phyloP scores from a whole-genome alignment of 768 basidiomycete genomes.

The Xerocomus brunneocitrinus region DNA sequence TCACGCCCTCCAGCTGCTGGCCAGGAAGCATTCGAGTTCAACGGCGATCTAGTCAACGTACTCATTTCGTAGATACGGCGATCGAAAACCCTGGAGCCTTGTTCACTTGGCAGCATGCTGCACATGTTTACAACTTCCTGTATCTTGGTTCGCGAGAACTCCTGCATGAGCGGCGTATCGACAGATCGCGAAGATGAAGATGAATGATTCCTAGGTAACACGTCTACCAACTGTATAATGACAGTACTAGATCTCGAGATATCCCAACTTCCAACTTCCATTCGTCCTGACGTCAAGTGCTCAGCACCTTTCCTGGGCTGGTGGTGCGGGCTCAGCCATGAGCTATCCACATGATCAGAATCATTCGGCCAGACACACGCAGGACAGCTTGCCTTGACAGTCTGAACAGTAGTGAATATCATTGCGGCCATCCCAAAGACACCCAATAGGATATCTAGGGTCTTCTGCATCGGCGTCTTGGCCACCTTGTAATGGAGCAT shows the following conservation, averaged over 20 bases:
- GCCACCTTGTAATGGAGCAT: slow-evolving; percentile 89
- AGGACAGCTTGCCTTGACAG: slow-evolving; percentile 48
- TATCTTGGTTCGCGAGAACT: neutral
- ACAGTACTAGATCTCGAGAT: slow-evolving; percentile 11
- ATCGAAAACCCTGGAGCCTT: slow-evolving; percentile 4
- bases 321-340: slow-evolving; percentile 45
- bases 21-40: neutral
- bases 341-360: slow-evolving; percentile 38
- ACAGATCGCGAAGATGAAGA: slow-evolving; percentile 4
- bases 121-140: neutral
- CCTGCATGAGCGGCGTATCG: slow-evolving; percentile 22
- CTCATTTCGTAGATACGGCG: slow-evolving; percentile 9
- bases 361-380: neutral
- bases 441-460: slow-evolving; percentile 67
- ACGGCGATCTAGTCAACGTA: slow-evolving; percentile 17
- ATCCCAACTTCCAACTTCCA: neutral
- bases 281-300: slow-evolving; percentile 2
- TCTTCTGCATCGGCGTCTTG: slow-evolving; percentile 59
- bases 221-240: slow-evolving; percentile 10
- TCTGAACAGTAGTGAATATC: slow-evolving; percentile 77
- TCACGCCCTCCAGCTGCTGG: neutral
- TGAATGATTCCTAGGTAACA: slow-evolving; percentile 11
- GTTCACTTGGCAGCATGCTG: neutral
- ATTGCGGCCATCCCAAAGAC: slow-evolving; percentile 70
- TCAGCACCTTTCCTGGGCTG: slow-evolving; percentile 30